Percentiles rank a stretch among this genome's conserved stretches.
Conservation (phyloP, 495 filamentous ascomycete genomes). For the Annulohypoxylon stygium region DNA sequence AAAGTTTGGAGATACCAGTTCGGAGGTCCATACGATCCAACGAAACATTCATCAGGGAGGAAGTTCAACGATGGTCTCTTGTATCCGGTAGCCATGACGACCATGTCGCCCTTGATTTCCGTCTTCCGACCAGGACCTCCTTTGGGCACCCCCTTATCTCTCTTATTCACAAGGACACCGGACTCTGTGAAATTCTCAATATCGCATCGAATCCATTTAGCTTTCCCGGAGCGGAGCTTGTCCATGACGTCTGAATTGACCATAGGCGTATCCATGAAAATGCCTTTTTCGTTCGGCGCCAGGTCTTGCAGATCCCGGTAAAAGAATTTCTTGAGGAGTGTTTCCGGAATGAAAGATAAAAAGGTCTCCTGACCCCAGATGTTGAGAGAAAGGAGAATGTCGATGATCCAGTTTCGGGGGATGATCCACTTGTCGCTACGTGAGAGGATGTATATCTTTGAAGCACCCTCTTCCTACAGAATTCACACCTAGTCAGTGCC, state of each 20-base stretch:
- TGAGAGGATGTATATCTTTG: slow-evolving; percentile 77
- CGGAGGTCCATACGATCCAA: slow-evolving; percentile 78
- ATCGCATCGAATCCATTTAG: slow-evolving; percentile 84
- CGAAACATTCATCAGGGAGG: slow-evolving; percentile 77
- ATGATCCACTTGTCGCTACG: slow-evolving; percentile 92
- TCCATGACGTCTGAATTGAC: slow-evolving; percentile 85
- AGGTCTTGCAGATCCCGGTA: slow-evolving; percentile 86
- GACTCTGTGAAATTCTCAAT: slow-evolving; percentile 73
- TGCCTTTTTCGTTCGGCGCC: slow-evolving; percentile 74
- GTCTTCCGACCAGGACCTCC: slow-evolving; percentile 75
- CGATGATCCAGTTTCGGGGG: slow-evolving; percentile 79
- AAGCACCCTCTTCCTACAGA: slow-evolving; percentile 65
- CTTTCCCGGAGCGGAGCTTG: slow-evolving; percentile 79
- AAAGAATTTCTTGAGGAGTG: slow-evolving; percentile 80
- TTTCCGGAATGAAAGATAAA: slow-evolving; percentile 82
- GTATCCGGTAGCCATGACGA: slow-evolving; percentile 88
- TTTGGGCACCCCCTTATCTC: slow-evolving; percentile 78
- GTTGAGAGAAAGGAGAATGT: slow-evolving; percentile 80
- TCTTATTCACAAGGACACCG: slow-evolving; percentile 77
- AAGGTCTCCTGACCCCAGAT: slow-evolving; percentile 82
- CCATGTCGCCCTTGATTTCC: slow-evolving; percentile 76
- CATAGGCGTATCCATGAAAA: slow-evolving; percentile 89
- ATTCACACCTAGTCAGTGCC: slow-evolving; percentile 8
- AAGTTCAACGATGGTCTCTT: slow-evolving; percentile 78
- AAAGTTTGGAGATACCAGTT: slow-evolving; percentile 92